phyloP scores from a whole-genome alignment of 148 eudicot species.

The Drosera capensis region DNA sequence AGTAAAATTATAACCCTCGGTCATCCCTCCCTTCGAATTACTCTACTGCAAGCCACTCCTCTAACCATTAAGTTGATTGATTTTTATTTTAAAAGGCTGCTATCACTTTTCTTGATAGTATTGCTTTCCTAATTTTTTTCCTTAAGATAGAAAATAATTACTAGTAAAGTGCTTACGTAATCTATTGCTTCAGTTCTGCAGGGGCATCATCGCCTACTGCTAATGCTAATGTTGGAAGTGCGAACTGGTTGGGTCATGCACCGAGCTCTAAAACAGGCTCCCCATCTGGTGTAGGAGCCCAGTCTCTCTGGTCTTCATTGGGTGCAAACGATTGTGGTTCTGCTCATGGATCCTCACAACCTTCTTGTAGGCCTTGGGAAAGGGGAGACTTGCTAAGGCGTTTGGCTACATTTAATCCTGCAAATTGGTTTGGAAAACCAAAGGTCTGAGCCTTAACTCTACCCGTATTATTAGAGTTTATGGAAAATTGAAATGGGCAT shows the following conservation, averaged over 20 bases:
- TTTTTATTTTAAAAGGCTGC: too few relatives aligned
- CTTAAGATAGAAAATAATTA: too few relatives aligned
- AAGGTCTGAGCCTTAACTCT: conserved; percentile 35
- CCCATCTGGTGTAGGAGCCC: conserved; percentile 48
- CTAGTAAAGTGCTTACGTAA: too few relatives aligned
- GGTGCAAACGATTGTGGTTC: conserved; percentile 86
- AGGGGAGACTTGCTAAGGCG: conserved; percentile 94
- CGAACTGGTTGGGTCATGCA: conserved; percentile 67
- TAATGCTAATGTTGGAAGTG: conserved; percentile 63
- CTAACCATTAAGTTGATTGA: too few relatives aligned
- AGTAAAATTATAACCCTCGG: too few relatives aligned
- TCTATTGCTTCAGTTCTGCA: conserved; percentile 45
- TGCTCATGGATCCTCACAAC: conserved; percentile 71
- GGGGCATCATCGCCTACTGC: conserved; percentile 90
- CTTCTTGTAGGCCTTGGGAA: conserved; percentile 99
- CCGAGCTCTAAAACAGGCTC: conserved; percentile 88
- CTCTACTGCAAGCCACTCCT: too few relatives aligned
- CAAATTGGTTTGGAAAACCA: conserved; percentile 84
- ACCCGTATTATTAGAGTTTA: too few relatives aligned
- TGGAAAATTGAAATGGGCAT: too few relatives aligned
- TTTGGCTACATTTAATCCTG: conserved; percentile 80
- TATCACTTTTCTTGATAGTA: too few relatives aligned
- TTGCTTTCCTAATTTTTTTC: too few relatives aligned
- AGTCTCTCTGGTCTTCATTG: conserved; percentile 44
- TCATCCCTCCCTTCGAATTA: too few relatives aligned